A percentile compares a stretch with the other conserved stretches of the same genome.
Conservation (phyloP, 2,329 filamentous ascomycete species). For the Xylaria sp. region DNA sequence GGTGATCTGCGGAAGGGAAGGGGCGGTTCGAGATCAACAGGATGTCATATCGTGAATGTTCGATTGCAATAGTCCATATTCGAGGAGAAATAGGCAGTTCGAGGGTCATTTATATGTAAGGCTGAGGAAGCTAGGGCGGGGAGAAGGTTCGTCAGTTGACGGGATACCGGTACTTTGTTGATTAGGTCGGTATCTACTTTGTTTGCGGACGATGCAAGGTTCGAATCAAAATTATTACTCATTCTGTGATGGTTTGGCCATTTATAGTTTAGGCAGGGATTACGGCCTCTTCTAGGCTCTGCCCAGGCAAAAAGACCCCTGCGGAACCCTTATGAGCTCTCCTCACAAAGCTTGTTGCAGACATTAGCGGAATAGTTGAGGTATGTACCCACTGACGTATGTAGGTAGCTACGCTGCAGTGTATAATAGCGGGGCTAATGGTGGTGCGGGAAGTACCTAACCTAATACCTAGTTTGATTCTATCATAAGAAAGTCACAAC, state of each 20-base stretch:
- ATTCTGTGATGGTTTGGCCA: not conserved
- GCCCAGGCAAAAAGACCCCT: not conserved
- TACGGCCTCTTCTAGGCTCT: not conserved
- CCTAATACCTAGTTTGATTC: not conserved
- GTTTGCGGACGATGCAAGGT: not conserved
- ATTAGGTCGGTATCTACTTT: not conserved
- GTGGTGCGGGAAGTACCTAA: not conserved
- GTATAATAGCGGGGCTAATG: not conserved
- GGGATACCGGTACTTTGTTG: not conserved
- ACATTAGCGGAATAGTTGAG: not conserved
- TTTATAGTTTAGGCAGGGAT: not conserved
- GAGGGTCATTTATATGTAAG: not conserved
- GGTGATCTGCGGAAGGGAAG: not conserved
- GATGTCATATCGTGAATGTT: not conserved
- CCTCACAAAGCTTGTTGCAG: not conserved
- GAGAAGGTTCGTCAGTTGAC: too few relatives aligned
- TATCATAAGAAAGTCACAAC: not conserved
- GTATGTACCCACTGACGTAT: not conserved
- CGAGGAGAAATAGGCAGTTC: not conserved
- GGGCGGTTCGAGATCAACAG: not conserved
- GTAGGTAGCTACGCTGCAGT: not conserved
- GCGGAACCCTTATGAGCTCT: not conserved
- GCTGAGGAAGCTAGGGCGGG: not conserved
- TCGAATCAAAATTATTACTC: not conserved
- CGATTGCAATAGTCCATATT: not conserved